These are phyloP conservation scores for Chaetomiaceae sp. DNA, from an alignment of 2,329 filamentous ascomycete species.

Conservation along the genomic window DNA sequence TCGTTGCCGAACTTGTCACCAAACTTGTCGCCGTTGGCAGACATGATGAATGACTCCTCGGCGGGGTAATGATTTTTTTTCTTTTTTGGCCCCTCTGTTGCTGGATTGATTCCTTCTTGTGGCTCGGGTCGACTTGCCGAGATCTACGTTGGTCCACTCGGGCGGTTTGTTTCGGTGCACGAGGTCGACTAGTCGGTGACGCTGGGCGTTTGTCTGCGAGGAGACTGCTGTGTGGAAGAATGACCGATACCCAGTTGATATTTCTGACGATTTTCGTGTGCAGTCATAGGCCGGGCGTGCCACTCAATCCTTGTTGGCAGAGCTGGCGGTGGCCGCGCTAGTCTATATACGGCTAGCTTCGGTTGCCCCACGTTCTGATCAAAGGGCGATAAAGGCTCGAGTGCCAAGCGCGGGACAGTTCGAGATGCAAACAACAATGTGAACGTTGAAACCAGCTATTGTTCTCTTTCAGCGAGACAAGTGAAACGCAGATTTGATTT, in stretches of 20 bases:
- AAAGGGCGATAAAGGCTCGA: conserved; percentile 16
- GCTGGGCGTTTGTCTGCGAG: conserved; percentile 7
- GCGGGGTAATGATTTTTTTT: conserved; percentile 27
- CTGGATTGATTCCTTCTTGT: background rate
- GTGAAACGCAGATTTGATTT: no score
- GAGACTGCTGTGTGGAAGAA: conserved; percentile 11
- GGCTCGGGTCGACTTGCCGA: background rate
- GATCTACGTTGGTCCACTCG: background rate
- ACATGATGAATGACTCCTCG: conserved; percentile 39
- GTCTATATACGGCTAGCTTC: conserved; percentile 2
- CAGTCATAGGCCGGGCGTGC: conserved; percentile 22
- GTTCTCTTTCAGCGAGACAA: background rate
- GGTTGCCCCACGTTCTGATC: conserved; percentile 20
- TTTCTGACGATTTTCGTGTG: conserved; percentile 26
- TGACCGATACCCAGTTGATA: conserved; percentile 17
- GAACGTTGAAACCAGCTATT: background rate
- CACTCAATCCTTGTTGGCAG: conserved; percentile 12
- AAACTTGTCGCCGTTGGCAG: conserved; percentile 59
- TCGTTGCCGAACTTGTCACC: conserved; percentile 66
- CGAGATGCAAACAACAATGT: background rate
- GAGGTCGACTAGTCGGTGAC: conserved; percentile 2
- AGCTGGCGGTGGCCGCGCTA: conserved; percentile 2
- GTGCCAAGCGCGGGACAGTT: background rate
- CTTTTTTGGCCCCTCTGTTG: conserved; percentile 8
- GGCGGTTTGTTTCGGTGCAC: background rate